phyloP scores from a whole-genome alignment of 176 grass and related monocot species.

The Olyra latifolia region DNA sequence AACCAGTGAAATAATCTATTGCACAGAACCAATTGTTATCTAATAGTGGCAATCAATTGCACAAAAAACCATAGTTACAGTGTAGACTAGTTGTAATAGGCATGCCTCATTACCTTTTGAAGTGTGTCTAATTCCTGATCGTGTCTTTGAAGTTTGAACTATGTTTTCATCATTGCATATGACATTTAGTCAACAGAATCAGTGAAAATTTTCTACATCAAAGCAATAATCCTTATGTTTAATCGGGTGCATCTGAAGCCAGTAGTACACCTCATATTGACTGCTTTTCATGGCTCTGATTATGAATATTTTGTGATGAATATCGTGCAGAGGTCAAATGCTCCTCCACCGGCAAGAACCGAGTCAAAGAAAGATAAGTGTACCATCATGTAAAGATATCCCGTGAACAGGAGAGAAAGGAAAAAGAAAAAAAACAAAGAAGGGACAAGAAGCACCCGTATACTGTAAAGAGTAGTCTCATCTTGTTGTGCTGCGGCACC shows the following conservation, averaged over 20 bases:
- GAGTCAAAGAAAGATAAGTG: constrained; percentile 89
- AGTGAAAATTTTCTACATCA: too few relatives aligned
- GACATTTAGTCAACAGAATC: background rate
- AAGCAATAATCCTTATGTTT: background rate
- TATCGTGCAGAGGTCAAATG: constrained; percentile 43
- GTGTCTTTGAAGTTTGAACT: background rate
- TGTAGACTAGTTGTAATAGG: background rate
- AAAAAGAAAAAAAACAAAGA: background rate
- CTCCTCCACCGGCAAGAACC: constrained; percentile 39
- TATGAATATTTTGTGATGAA: background rate
- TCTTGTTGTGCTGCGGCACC: constrained; percentile 7
- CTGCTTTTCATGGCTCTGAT: background rate
- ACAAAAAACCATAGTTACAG: background rate
- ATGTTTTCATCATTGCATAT: background rate
- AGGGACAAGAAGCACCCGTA: constrained; percentile 20
- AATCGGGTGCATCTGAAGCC: background rate
- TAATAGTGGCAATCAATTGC: background rate
- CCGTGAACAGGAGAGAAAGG: constrained; percentile 1
- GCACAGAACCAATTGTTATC: background rate
- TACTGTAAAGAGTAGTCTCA: constrained; percentile 61
- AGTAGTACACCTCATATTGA: background rate
- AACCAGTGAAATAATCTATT: background rate
- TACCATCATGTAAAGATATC: constrained; percentile 66
- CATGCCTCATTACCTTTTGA: background rate
- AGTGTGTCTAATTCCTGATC: background rate